Evolutionary conservation across 2,329 filamentous ascomycete species (phyloP).

Genomic region (Pseudocercospora cruenta): DNA sequence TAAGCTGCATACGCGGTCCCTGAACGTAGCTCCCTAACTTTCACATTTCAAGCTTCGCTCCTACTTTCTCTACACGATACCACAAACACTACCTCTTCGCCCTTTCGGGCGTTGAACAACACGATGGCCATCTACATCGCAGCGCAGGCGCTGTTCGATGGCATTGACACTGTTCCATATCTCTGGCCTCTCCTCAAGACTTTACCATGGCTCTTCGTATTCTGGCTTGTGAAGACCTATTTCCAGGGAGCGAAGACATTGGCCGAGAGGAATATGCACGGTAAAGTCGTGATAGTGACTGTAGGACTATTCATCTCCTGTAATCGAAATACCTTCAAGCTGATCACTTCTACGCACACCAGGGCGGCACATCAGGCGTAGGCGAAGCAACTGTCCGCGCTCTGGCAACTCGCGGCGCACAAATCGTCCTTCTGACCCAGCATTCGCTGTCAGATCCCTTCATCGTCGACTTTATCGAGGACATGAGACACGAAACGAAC

Average conservation of each 20-base stretch:
- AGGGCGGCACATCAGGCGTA: constrained; percentile 90
- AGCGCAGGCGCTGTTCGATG: constrained; percentile 57
- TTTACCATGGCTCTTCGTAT: constrained; percentile 54
- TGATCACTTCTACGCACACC: constrained; percentile 1
- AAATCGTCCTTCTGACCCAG: constrained; percentile 86
- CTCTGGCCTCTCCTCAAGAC: constrained; percentile 50
- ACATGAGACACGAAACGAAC: constrained; percentile 73
- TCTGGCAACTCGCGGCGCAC: constrained; percentile 80
- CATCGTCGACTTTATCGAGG: constrained; percentile 88
- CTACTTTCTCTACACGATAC: not conserved
- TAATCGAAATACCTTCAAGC: constrained; percentile 17
- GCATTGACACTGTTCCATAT: constrained; percentile 53
- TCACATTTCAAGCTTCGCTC: not conserved
- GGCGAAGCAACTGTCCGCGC: constrained; percentile 75
- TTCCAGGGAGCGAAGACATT: constrained; percentile 74
- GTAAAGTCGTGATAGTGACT: constrained; percentile 90
- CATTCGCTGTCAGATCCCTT: constrained; percentile 82
- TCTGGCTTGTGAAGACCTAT: constrained; percentile 71
- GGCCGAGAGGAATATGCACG: constrained; percentile 84
- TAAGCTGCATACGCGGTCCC: not conserved
- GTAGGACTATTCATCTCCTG: constrained; percentile 48
- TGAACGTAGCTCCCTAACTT: not conserved
- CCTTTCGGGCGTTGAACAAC: not conserved
- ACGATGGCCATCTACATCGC: constrained; percentile 67
- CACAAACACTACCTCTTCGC: not conserved